Conservation (phyloP, 208 protist species). For the Acanthamoeba lenticulata region DNA sequence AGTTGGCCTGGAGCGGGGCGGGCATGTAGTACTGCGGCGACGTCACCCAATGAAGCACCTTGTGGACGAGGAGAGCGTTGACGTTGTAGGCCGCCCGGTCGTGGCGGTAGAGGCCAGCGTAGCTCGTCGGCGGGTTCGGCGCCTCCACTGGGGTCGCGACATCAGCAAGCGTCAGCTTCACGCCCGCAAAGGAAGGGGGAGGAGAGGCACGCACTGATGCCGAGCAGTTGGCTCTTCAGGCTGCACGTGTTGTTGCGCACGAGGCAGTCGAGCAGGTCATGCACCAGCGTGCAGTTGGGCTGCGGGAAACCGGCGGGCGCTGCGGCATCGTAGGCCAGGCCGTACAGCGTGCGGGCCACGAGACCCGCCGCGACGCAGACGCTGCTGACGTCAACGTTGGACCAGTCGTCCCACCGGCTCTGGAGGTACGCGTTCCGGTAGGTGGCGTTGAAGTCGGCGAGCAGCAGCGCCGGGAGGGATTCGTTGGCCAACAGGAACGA, state of each 20-base stretch:
- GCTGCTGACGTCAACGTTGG: not conserved
- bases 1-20: not conserved
- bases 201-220: no score
- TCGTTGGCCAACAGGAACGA: constrained; percentile 41
- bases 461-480: not conserved
- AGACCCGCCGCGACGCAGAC: not conserved
- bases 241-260: constrained; percentile 51
- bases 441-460: not conserved
- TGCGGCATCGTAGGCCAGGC: not conserved
- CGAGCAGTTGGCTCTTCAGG: not conserved
- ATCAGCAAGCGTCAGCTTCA: no score
- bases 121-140: not conserved
- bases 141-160: not conserved
- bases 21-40: constrained; percentile 42
- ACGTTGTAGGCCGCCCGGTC: not conserved
- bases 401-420: constrained; percentile 41
- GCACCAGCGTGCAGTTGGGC: constrained; percentile 41
- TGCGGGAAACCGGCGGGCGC: not conserved
- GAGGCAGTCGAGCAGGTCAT: constrained; percentile 13
- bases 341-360: not conserved
- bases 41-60: not conserved
- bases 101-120: constrained; percentile 24
- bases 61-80: not conserved
- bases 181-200: no score
- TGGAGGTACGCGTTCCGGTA: constrained; percentile 44